Conservation (phyloP, 129 eudicot species). For the Scalesia atractyloides region DNA sequence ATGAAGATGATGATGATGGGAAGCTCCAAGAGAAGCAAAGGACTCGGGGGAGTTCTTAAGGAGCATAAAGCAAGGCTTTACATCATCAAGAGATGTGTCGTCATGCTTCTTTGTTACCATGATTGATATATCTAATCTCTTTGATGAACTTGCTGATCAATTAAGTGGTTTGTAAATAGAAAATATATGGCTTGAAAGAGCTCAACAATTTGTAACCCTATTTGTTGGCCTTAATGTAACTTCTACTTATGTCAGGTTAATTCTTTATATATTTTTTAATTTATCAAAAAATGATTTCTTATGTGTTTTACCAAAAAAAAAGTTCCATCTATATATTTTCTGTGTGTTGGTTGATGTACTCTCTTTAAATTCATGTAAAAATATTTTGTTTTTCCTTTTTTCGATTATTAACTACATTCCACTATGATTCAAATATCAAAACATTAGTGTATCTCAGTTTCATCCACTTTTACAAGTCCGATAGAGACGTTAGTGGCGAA, state of each 20-base stretch:
- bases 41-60: constrained; percentile 80
- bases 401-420: not conserved
- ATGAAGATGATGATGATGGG: constrained; percentile 65
- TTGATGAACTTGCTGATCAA: not conserved
- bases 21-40: constrained; percentile 77
- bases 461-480: too few relatives aligned
- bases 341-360: constrained; percentile 7
- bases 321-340: not conserved
- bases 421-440: too few relatives aligned
- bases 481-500: too few relatives aligned
- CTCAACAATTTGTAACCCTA: constrained; percentile 42
- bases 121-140: constrained; percentile 37
- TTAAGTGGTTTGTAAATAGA: constrained; percentile 33
- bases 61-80: constrained; percentile 92
- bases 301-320: too few relatives aligned
- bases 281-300: not conserved
- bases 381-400: not conserved
- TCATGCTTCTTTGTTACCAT: constrained; percentile 95
- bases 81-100: constrained; percentile 86
- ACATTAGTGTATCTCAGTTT: too few relatives aligned
- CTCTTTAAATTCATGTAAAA: not conserved
- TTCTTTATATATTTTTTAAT: constrained; percentile 7
- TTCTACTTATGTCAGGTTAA: constrained; percentile 23
- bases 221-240: constrained; percentile 28
- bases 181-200: constrained; percentile 31